Evolutionary conservation across 139 green algal species (phyloP).

Genomic region (Ulvella scutata): DNA sequence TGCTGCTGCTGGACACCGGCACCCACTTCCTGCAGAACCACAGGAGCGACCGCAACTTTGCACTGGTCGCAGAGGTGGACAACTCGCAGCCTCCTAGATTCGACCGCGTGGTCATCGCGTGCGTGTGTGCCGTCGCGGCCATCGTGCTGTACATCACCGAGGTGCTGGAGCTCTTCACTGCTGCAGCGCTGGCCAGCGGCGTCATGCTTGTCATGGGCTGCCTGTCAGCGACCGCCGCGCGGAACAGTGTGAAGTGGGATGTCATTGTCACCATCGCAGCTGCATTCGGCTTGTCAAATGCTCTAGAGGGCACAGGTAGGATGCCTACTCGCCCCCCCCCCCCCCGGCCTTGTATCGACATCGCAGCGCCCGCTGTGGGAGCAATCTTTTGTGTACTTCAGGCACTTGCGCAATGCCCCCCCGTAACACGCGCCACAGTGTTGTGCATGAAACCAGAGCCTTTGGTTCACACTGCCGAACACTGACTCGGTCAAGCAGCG

Average conservation of each 20-base stretch:
- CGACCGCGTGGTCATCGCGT: conserved; percentile 3
- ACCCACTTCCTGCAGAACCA: conserved; percentile 12
- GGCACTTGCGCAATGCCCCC: no score
- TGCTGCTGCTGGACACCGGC: conserved; percentile 33
- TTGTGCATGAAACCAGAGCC: not conserved
- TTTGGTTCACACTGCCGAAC: not conserved
- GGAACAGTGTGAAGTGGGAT: conserved; percentile 20
- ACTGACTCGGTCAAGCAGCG: not conserved
- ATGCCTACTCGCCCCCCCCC: not conserved
- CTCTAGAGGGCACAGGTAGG: conserved; percentile 13
- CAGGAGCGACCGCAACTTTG: not conserved
- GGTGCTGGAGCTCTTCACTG: conserved; percentile 18
- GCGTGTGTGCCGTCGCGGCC: conserved; percentile 12
- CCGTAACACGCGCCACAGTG: no score
- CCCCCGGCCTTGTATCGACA: not conserved
- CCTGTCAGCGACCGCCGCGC: not conserved
- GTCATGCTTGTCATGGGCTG: conserved; percentile 23
- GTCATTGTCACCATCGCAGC: conserved; percentile 25
- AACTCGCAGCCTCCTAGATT: conserved; percentile 17
- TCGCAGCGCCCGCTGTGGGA: no score
- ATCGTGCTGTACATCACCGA: conserved; percentile 6
- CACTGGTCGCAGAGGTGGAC: conserved; percentile 14
- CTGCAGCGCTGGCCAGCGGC: conserved; percentile 11
- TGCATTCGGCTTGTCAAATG: conserved; percentile 19
- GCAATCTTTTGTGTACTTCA: no score